A percentile compares a stretch with the other conserved stretches of the same genome.
These are phyloP conservation scores for Paradendryphiella salina DNA, from an alignment of 2,329 filamentous ascomycete species.

Conservation along the genomic window DNA sequence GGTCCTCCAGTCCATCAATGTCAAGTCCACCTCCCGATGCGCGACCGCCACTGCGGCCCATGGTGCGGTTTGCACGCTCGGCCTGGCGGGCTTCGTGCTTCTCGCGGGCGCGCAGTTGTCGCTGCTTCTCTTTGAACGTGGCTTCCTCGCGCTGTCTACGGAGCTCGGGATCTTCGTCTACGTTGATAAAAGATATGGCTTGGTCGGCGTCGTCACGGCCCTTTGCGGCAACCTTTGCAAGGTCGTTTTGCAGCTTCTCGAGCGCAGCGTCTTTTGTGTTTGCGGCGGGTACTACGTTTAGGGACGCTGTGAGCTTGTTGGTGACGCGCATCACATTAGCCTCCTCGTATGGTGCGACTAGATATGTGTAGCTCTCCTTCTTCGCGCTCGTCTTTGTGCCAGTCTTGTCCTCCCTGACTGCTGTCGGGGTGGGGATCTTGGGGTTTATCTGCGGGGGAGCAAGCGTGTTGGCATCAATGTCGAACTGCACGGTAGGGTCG, in stretches of 20 bases:
- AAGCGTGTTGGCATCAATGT: conserved; percentile 70
- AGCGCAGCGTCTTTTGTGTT: conserved; percentile 72
- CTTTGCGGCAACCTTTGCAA: conserved; percentile 65
- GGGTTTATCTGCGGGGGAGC: conserved; percentile 62
- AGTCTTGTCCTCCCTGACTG: conserved; percentile 25
- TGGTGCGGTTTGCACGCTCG: conserved; percentile 56
- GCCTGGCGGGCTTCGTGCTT: conserved; percentile 68
- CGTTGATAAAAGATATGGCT: conserved; percentile 67
- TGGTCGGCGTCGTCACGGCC: conserved; percentile 52
- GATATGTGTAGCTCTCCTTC: conserved; percentile 75
- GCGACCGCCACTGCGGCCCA: conserved; percentile 56
- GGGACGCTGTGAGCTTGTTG: conserved; percentile 74
- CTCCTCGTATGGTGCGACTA: conserved; percentile 69
- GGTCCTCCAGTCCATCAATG: conserved; percentile 62
- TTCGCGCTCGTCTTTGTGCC: conserved; percentile 41
- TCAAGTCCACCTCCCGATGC: conserved; percentile 64
- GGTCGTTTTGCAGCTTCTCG: conserved; percentile 66
- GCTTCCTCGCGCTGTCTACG: conserved; percentile 73
- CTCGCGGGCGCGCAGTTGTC: conserved; percentile 64
- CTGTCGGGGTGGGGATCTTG: conserved; percentile 54
- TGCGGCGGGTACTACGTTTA: conserved; percentile 68
- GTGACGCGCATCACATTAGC: conserved; percentile 72
- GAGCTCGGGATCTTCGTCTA: conserved; percentile 74
- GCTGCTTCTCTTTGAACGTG: conserved; percentile 73
- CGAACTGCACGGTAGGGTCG: conserved; percentile 69